These are phyloP conservation scores for Thoreauomyces humboldtii DNA, from an alignment of 192 early-diverging fungal genomes.

Conservation along the genomic window DNA sequence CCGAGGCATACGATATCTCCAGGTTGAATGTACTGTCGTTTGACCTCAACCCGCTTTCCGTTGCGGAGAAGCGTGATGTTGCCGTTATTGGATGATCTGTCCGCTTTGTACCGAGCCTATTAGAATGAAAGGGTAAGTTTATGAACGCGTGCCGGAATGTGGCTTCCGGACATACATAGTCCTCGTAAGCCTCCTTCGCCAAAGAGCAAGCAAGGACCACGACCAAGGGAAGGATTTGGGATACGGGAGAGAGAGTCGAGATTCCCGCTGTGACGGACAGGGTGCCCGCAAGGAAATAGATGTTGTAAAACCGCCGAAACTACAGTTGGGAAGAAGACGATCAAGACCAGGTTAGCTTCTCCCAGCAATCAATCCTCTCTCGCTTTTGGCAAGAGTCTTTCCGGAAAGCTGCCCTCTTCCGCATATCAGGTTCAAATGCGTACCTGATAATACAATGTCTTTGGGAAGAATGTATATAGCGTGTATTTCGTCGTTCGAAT, in stretches of 20 bases:
- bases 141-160: neutral
- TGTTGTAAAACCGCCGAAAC: slow-evolving; percentile 60
- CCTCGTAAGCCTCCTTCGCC: slow-evolving; percentile 55
- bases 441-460: slow-evolving; percentile 92
- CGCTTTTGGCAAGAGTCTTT: too few species aligned
- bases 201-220: slow-evolving; percentile 49
- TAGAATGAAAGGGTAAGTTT: neutral
- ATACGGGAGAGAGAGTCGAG: slow-evolving; percentile 35
- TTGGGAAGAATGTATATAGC: slow-evolving; percentile 83
- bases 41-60: slow-evolving; percentile 28
- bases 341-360: too few species aligned
- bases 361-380: too few species aligned
- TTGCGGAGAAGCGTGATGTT: slow-evolving; percentile 27
- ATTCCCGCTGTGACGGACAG: slow-evolving; percentile 40
- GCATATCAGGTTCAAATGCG: too few species aligned
- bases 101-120: slow-evolving; percentile 37
- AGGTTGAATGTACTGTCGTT: slow-evolving; percentile 33
- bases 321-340: slow-evolving; percentile 32
- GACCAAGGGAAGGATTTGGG: slow-evolving; percentile 48
- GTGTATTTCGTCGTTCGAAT: slow-evolving; percentile 96
- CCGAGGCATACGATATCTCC: slow-evolving; percentile 50
- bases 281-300: slow-evolving; percentile 60
- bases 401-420: too few species aligned
- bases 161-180: slow-evolving; percentile 48
- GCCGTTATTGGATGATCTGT: slow-evolving; percentile 38